Evolutionary conservation across 768 basidiomycete species (phyloP).

Genomic region (Asterophora lycoperdoides): DNA sequence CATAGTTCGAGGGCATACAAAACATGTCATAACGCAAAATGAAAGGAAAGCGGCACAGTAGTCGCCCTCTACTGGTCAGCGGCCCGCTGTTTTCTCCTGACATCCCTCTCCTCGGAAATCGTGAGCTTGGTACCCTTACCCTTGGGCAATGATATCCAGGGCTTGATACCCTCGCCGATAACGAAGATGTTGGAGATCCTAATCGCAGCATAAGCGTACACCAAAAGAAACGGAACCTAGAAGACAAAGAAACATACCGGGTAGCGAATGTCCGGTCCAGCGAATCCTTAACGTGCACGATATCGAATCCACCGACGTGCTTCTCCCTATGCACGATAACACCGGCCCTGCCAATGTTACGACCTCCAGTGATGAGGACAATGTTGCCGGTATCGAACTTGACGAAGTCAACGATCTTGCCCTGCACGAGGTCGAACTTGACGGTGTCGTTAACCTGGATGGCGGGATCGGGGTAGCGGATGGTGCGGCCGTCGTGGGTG

Average conservation of each 20-base stretch:
- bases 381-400: constrained; percentile 98
- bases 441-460: constrained; percentile 97
- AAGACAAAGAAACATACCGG: constrained; percentile 53
- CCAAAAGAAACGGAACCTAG: not conserved
- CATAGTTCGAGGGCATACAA: constrained; percentile 37
- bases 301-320: constrained; percentile 98
- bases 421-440: constrained; percentile 93
- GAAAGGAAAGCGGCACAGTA: constrained; percentile 16
- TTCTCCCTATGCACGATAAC: constrained; percentile 95
- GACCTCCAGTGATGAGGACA: constrained; percentile 96
- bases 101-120: constrained; percentile 94
- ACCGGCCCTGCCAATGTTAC: constrained; percentile 99
- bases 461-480: constrained; percentile 96
- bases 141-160: constrained; percentile 95
- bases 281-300: constrained; percentile 95
- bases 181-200: constrained; percentile 98
- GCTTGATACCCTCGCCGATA: constrained; percentile 92
- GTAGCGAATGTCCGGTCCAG: constrained; percentile 96
- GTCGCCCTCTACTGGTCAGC: constrained; percentile 51
- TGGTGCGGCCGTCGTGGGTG: constrained; percentile 99
- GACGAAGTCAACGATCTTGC: constrained; percentile 89
- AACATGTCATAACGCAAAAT: constrained; percentile 32
- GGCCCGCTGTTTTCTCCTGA: constrained; percentile 76
- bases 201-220: constrained; percentile 4
- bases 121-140: constrained; percentile 98